These are phyloP conservation scores for Aspergillus hortae DNA, from an alignment of 2,329 filamentous ascomycete species.

Conservation along the genomic window DNA sequence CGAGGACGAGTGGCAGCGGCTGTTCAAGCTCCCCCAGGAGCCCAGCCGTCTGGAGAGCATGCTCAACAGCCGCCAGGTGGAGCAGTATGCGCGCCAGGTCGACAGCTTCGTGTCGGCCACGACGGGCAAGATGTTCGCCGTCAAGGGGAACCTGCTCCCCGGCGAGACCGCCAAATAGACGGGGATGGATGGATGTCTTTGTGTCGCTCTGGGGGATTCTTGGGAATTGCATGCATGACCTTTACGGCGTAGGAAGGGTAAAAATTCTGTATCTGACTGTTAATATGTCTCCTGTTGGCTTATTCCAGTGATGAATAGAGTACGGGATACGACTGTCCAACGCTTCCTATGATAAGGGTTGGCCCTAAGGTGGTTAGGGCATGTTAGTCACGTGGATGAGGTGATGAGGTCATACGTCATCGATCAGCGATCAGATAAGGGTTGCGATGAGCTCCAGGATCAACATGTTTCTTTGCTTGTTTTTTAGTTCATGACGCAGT, in stretches of 20 bases:
- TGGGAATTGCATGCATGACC: constrained; percentile 41
- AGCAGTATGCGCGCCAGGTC: constrained; percentile 96
- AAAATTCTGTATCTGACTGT: constrained; percentile 40
- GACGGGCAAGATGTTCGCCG: constrained; percentile 96
- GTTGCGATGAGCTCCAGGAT: not conserved
- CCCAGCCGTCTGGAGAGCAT: constrained; percentile 89
- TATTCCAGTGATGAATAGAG: constrained; percentile 31
- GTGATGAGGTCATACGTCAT: constrained; percentile 4
- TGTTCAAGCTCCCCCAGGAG: constrained; percentile 97
- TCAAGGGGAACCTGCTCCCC: constrained; percentile 66
- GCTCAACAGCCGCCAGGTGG: constrained; percentile 91
- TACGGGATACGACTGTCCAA: constrained; percentile 19
- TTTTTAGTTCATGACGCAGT: not conserved
- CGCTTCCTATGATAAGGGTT: not conserved
- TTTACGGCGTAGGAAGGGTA: constrained; percentile 40
- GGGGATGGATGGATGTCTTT: constrained; percentile 18
- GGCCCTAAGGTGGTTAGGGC: constrained; percentile 8
- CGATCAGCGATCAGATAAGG: constrained; percentile 12
- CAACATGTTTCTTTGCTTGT: constrained; percentile 5
- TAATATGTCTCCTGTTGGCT: constrained; percentile 33
- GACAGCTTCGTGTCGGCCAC: constrained; percentile 92
- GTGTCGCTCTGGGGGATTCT: constrained; percentile 25
- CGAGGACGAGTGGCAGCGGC: constrained; percentile 95
- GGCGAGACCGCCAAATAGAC: constrained; percentile 46
- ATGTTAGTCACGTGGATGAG: constrained; percentile 4